Evolutionary conservation across 768 basidiomycete genomes (phyloP), one percentile per base, ranked within the genome.

Genomic region (Leccinum arenicola): DNA sequence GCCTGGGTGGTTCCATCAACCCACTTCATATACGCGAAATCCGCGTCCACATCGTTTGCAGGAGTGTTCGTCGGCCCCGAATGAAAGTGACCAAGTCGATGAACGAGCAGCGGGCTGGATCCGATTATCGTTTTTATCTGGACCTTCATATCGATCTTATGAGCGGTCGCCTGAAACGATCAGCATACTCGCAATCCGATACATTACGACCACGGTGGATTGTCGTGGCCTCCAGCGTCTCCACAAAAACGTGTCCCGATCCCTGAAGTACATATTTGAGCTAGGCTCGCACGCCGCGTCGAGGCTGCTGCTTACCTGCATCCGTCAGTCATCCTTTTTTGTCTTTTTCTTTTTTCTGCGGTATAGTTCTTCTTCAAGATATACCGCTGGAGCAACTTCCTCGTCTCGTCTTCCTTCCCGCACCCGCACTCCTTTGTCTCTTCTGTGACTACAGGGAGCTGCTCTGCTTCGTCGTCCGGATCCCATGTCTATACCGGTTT

Each of bases 251-350:
- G 62, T 69, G 68, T 48, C 55, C 58, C 21, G 56, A 61, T 60
- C 67, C 64, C 61, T 64, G 69, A 59, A 59, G 67, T 70, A 29
- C 27, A 29, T 29, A 70, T 69, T 61, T 69, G 60, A 66, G 55
- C 43, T 25, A 54, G 60, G 56, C 40, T 7, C 6, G 33, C 58
- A 61, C 25, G 31, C 51, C 11, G 43, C n/a, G 9, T 62, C 54
- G 56, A 50, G 57, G 35, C 38, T 57, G 52, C 17, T 40, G 40
- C 5, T 53, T 50, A 55, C 23, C 50, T 48, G 19, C 57, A 38
- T 49, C 19, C 31, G 23, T 19, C 36, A 19, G 43, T 19, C 19
- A 19, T 45, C 43, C 43, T 59, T 29, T 49, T 50, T 43, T 43
- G 40, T 40, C 27, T 9, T 29, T 29, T 40, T 9, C 4, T 40